Percentiles rank a stretch among this genome's conserved stretches.
phyloP scores from a whole-genome alignment of 2,329 filamentous ascomycete genomes.

The Xylariaceae sp. region DNA sequence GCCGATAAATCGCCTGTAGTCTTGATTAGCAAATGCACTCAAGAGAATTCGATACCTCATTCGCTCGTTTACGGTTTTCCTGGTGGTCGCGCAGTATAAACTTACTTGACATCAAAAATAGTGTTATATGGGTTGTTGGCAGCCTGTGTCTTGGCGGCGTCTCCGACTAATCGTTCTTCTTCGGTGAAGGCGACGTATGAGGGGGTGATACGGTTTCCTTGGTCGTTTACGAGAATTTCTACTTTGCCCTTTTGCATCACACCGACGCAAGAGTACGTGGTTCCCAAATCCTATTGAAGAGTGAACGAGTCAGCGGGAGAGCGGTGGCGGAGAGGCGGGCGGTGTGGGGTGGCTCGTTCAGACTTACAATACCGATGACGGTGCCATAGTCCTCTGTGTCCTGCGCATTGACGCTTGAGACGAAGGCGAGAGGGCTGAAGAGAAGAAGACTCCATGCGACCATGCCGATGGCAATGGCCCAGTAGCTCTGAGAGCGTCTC shows the following conservation, averaged over 20 bases:
- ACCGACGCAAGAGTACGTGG: slow-evolving; percentile 86
- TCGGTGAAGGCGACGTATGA: slow-evolving; percentile 97
- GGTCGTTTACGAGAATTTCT: slow-evolving; percentile 93
- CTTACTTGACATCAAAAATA: slow-evolving; percentile 81
- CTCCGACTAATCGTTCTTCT: slow-evolving; percentile 93
- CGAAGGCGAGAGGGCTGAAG: slow-evolving; percentile 81
- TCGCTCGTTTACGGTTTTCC: neutral
- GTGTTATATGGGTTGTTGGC: slow-evolving; percentile 74
- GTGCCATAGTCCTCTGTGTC: slow-evolving; percentile 72
- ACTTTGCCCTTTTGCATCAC: slow-evolving; percentile 95
- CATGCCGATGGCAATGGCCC: slow-evolving; percentile 80
- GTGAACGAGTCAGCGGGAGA: slow-evolving; percentile 6
- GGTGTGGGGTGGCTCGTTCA: neutral
- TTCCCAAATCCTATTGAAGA: slow-evolving; percentile 68
- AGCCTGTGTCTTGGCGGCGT: slow-evolving; percentile 96
- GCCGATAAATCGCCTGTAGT: slow-evolving; percentile 72
- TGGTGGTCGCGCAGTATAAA: slow-evolving; percentile 17
- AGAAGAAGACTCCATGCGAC: slow-evolving; percentile 89
- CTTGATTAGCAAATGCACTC: slow-evolving; percentile 29
- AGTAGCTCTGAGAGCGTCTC: slow-evolving; percentile 61
- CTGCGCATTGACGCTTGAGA: slow-evolving; percentile 71
- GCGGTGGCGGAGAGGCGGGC: neutral
- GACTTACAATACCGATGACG: slow-evolving; percentile 83
- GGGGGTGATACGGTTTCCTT: slow-evolving; percentile 93
- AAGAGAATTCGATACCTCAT: neutral